Percentiles rank a stretch among this genome's conserved stretches.
phyloP scores from a whole-genome alignment of 768 basidiomycete genomes.

The Antrodiella citrinella region DNA sequence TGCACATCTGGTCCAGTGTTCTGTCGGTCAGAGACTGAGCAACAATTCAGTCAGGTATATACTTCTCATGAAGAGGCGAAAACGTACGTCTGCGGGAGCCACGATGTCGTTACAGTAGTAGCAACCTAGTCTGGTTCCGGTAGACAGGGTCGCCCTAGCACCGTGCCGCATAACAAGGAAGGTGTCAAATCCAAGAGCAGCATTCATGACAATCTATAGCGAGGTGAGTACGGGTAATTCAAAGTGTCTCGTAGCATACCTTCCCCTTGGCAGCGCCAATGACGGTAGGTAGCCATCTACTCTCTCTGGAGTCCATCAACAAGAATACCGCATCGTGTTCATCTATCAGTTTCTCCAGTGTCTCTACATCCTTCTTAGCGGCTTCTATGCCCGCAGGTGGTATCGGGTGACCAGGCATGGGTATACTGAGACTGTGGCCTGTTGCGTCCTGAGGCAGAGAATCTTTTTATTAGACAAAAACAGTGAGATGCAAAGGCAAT shows the following conservation, averaged over 20 bases:
- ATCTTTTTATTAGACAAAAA: not conserved
- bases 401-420: constrained; percentile 97
- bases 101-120: constrained; percentile 99
- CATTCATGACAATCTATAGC: constrained; percentile 80
- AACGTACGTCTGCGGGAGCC: constrained; percentile 82
- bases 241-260: constrained; percentile 37
- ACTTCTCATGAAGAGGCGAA: not conserved
- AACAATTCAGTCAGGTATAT: not conserved
- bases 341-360: constrained; percentile 72
- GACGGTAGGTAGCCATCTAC: constrained; percentile 92
- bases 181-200: constrained; percentile 91
- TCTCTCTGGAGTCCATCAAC: constrained; percentile 98
- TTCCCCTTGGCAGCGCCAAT: constrained; percentile 80
- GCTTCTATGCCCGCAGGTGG: constrained; percentile 48
- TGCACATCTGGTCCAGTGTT: constrained; percentile 98
- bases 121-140: constrained; percentile 64
- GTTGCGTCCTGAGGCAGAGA: constrained; percentile 55
- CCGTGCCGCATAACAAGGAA: constrained; percentile 98
- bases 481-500: not conserved
- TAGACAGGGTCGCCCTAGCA: constrained; percentile 37
- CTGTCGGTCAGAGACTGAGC: constrained; percentile 70
- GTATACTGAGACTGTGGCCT: constrained; percentile 74
- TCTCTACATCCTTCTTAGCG: constrained; percentile 56
- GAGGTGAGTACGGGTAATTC: not conserved
- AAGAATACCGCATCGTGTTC: constrained; percentile 87